phyloP scores from a whole-genome alignment of 169 alveolate genomes.

The Ichthyophthirius multifiliis region DNA sequence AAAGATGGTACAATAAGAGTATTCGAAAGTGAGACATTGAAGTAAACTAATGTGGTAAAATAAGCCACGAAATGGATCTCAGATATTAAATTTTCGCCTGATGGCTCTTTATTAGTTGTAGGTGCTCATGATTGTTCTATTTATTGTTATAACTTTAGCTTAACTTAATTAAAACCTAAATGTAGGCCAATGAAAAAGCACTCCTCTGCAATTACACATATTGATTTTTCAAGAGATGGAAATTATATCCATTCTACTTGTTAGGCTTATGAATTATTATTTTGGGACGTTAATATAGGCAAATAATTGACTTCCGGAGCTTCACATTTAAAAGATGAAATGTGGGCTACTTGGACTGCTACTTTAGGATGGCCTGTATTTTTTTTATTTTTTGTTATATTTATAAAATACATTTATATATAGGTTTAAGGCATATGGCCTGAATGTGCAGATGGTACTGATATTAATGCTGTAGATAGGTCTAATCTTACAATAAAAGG shows the following conservation, averaged over 20 bases:
- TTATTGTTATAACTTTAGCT: conserved; percentile 53
- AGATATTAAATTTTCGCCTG: conserved; percentile 83
- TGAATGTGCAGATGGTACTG: conserved; percentile 77
- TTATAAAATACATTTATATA: background rate
- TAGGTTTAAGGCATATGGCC: conserved; percentile 85
- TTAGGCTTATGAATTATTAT: conserved; percentile 80
- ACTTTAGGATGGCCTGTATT: conserved; percentile 86
- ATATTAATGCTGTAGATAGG: conserved; percentile 76
- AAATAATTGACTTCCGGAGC: conserved; percentile 63
- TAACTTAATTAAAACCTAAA: conserved; percentile 24
- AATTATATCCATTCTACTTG: conserved; percentile 73
- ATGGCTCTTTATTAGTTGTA: conserved; percentile 71
- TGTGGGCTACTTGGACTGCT: conserved; percentile 84
- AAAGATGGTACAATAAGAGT: conserved; percentile 80
- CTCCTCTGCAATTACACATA: conserved; percentile 78
- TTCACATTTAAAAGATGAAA: conserved; percentile 70
- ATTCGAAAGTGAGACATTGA: conserved; percentile 43
- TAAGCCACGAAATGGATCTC: conserved; percentile 52
- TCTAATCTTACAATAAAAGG: background rate
- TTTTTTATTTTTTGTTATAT: background rate
- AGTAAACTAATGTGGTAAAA: conserved; percentile 14
- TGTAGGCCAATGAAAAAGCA: conserved; percentile 59
- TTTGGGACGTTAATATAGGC: conserved; percentile 72
- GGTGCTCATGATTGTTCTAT: conserved; percentile 79
- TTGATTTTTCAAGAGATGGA: conserved; percentile 80